A percentile compares a stretch with the other conserved stretches of the same genome.
These are phyloP conservation scores for Aspergillus diversus DNA, from an alignment of 495 filamentous ascomycete species.

Conservation along the genomic window DNA sequence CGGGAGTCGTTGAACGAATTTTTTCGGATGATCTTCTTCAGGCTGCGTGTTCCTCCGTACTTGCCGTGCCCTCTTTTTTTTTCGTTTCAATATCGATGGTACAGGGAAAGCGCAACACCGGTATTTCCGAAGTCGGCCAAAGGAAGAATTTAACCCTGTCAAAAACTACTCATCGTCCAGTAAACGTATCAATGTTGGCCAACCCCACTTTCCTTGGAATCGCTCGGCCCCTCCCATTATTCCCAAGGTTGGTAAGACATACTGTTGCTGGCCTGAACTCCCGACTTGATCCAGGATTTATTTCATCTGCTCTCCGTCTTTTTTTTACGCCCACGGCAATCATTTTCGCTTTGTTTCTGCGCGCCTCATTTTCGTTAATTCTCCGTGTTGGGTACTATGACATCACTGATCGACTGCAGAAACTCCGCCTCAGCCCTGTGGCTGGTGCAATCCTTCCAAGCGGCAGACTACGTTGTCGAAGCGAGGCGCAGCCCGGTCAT, in stretches of 20 bases:
- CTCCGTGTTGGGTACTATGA: conserved; percentile 13
- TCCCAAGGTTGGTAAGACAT: background rate
- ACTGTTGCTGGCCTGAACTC: no score
- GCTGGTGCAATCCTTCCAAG: conserved; percentile 15
- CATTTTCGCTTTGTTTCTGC: background rate
- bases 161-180: no score
- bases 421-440: conserved; percentile 30
- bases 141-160: no score
- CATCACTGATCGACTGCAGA: conserved; percentile 27
- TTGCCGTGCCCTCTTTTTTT: background rate
- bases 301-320: background rate
- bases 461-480: conserved; percentile 12
- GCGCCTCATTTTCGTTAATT: background rate
- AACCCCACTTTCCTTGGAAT: background rate
- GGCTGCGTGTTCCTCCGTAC: background rate
- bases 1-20: background rate
- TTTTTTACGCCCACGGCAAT: background rate
- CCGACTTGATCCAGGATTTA: background rate
- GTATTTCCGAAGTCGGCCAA: no score
- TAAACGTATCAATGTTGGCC: background rate
- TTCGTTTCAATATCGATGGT: background rate
- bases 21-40: conserved; percentile 3
- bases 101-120: no score
- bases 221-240: no score
- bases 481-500: conserved; percentile 25